These are phyloP conservation scores for Persicaria tinctoria DNA, from an alignment of 148 eudicot species.

Conservation along the genomic window DNA sequence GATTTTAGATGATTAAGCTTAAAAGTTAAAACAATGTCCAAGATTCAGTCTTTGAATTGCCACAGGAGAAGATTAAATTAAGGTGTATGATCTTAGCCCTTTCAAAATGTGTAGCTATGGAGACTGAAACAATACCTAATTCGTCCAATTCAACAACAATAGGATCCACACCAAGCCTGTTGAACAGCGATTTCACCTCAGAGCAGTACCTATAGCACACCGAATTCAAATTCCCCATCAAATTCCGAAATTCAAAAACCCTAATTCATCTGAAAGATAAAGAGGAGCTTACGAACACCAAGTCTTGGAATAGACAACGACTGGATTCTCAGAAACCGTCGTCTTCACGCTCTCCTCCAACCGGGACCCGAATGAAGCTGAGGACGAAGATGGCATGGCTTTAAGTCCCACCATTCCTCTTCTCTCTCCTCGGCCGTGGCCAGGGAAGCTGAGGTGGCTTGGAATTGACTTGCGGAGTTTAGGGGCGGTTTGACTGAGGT, in stretches of 20 bases:
- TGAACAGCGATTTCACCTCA: constrained; percentile 79
- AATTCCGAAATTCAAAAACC: not conserved
- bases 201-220: constrained; percentile 55
- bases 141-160: constrained; percentile 78
- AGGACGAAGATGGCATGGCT: constrained; percentile 25
- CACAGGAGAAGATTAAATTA: too few relatives aligned
- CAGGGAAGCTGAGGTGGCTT: not conserved
- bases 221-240: constrained; percentile 8
- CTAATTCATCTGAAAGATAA: not conserved
- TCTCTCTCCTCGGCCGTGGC: constrained; percentile 3
- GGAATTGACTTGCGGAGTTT: constrained; percentile 9
- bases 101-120: not conserved
- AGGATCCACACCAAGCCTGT: constrained; percentile 71
- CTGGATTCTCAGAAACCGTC: constrained; percentile 64
- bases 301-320: constrained; percentile 87
- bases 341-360: constrained; percentile 71
- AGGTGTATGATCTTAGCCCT: too few relatives aligned
- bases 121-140: constrained; percentile 46
- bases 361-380: constrained; percentile 63
- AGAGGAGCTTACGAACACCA: constrained; percentile 78
- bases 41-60: too few relatives aligned
- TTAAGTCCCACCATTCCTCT: constrained; percentile 18
- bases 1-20: too few relatives aligned
- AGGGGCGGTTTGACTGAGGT: not conserved
- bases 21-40: too few relatives aligned